phyloP scores from a whole-genome alignment of 2,329 filamentous ascomycete genomes.

The Lecanicillium sp. region DNA sequence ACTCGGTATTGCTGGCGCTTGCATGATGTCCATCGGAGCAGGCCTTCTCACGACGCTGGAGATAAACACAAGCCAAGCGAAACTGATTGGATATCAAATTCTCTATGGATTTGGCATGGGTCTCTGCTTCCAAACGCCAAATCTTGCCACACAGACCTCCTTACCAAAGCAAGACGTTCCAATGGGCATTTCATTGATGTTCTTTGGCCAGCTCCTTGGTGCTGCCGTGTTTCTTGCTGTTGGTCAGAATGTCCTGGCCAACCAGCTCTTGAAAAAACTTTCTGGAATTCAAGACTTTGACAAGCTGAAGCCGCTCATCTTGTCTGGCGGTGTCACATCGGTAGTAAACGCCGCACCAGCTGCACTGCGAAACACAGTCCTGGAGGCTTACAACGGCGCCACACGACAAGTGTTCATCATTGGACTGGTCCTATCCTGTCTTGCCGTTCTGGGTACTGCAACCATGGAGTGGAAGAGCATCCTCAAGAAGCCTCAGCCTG shows the following conservation, averaged over 20 bases:
- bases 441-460: conserved; percentile 48
- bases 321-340: conserved; percentile 23
- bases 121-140: conserved; percentile 37
- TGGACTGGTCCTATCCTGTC: conserved; percentile 41
- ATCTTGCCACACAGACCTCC: conserved; percentile 41
- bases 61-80: conserved; percentile 6
- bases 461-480: conserved; percentile 54
- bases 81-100: conserved; percentile 19
- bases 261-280: conserved; percentile 32
- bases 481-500: no score
- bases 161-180: conserved; percentile 35
- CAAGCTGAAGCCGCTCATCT: conserved; percentile 4
- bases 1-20: conserved; percentile 26
- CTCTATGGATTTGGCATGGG: conserved; percentile 39
- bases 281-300: conserved; percentile 24
- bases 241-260: conserved; percentile 40
- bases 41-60: conserved; percentile 33
- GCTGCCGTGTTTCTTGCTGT: conserved; percentile 39
- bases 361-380: conserved; percentile 15
- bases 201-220: conserved; percentile 39
- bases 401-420: conserved; percentile 56
- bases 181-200: conserved; percentile 36
- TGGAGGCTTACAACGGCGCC: conserved; percentile 54
- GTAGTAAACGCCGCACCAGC: conserved; percentile 21
- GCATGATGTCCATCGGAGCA: conserved; percentile 24